These are phyloP conservation scores for Clarireedia homoeocarpa DNA, from an alignment of 2,329 filamentous ascomycete species.

Conservation along the genomic window DNA sequence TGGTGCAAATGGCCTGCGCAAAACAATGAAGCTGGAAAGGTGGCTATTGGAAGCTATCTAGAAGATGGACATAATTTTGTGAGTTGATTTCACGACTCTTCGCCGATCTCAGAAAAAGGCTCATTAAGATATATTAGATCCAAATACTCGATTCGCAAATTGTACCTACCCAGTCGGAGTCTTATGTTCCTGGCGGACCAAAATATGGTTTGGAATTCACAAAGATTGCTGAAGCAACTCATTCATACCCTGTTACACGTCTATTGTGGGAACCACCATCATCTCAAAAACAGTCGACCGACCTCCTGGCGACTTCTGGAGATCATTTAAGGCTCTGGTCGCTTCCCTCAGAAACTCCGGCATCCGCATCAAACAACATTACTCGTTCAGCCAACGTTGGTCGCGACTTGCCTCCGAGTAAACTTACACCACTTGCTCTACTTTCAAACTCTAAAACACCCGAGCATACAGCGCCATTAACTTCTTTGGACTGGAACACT, in stretches of 20 bases:
- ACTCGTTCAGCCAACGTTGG: constrained; percentile 57
- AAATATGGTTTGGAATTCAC: constrained; percentile 81
- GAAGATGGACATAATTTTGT: constrained; percentile 99
- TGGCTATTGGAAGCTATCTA: constrained; percentile 91
- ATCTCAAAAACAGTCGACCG: constrained; percentile 88
- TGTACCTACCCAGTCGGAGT: constrained; percentile 58
- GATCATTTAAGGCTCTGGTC: constrained; percentile 95
- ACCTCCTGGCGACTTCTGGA: constrained; percentile 88
- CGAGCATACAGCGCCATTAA: constrained; percentile 93
- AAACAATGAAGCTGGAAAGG: constrained; percentile 74
- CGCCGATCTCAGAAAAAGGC: not conserved
- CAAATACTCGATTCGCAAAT: constrained; percentile 93
- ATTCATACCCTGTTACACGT: constrained; percentile 93
- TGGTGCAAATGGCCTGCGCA: constrained; percentile 98
- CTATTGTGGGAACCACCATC: constrained; percentile 95
- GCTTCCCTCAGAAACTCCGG: constrained; percentile 61
- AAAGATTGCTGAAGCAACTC: constrained; percentile 91
- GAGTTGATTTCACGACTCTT: constrained; percentile 28
- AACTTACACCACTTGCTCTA: constrained; percentile 85
- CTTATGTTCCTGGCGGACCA: constrained; percentile 60
- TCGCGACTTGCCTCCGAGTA: constrained; percentile 54
- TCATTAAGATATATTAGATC: constrained; percentile 50
- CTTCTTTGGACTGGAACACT: constrained; percentile 96
- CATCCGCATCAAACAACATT: constrained; percentile 50
- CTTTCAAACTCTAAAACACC: constrained; percentile 97